Evolutionary conservation across 1,284 basidiomycete species (phyloP).

Genomic region (Neonothopanus nambi): DNA sequence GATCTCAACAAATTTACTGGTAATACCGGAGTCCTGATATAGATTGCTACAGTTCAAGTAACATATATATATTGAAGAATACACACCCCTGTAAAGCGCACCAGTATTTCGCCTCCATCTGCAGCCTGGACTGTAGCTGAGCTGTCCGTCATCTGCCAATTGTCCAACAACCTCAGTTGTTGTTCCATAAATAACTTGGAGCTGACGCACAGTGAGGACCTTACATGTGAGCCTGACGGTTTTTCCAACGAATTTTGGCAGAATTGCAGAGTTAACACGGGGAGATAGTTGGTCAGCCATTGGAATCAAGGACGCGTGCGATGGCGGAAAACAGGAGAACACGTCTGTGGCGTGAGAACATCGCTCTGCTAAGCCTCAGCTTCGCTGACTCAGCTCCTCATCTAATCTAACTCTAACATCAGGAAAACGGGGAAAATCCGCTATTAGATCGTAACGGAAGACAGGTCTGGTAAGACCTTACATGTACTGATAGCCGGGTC

Average conservation of each 20-base stretch:
- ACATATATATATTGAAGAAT: neutral
- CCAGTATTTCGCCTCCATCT: constrained; percentile 72
- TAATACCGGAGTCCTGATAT: constrained; percentile 15
- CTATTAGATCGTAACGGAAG: too few species aligned
- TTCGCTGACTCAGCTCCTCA: too few species aligned
- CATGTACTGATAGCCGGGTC: too few species aligned
- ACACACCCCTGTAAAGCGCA: constrained; percentile 52
- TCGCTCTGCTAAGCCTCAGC: too few species aligned
- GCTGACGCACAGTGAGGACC: constrained; percentile 54
- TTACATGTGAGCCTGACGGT: constrained; percentile 76
- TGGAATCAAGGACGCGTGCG: too few species aligned
- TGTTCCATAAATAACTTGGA: neutral
- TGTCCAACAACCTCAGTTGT: constrained; percentile 6
- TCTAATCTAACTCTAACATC: too few species aligned
- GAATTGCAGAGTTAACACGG: constrained; percentile 66
- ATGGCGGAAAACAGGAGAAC: too few species aligned
- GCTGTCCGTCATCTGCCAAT: constrained; percentile 52
- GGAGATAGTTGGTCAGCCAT: constrained; percentile 51
- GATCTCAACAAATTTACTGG: constrained; percentile 63
- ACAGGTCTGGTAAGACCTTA: too few species aligned
- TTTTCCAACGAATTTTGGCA: constrained; percentile 54
- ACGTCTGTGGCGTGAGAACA: too few species aligned
- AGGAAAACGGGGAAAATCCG: too few species aligned
- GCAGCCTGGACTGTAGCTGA: constrained; percentile 63
- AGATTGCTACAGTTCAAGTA: neutral